A percentile compares a stretch with the other conserved stretches of the same genome.
Evolutionary conservation across 1,284 basidiomycete species (phyloP).

Genomic region (Meira nashicola): DNA sequence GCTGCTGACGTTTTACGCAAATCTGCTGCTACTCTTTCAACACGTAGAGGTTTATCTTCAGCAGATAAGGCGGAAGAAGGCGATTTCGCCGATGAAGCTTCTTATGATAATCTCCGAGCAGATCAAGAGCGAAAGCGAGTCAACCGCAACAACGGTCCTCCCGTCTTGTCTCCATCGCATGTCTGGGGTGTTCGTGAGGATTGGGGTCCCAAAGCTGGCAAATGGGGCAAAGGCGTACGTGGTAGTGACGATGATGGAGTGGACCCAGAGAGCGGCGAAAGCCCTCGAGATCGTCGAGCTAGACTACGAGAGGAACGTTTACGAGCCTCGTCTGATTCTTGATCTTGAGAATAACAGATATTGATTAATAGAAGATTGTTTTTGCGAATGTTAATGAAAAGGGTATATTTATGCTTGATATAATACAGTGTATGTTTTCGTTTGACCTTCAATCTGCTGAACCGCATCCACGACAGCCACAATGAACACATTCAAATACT

Average conservation of each 20-base stretch:
- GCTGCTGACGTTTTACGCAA: conserved; percentile 16
- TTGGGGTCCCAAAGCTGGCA: conserved; percentile 57
- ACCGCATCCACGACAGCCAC: conserved; percentile 54
- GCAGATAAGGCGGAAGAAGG: conserved; percentile 30
- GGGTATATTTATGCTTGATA: too few relatives aligned
- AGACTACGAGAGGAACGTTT: conserved; percentile 11
- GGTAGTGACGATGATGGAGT: not conserved
- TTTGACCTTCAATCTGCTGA: conserved; percentile 27
- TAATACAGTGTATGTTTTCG: too few relatives aligned
- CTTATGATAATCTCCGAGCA: not conserved
- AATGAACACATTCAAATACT: conserved; percentile 94
- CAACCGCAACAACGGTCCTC: conserved; percentile 22
- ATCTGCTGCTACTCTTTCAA: conserved; percentile 13
- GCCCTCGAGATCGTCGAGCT: conserved; percentile 12
- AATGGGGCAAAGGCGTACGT: conserved; percentile 55
- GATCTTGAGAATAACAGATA: too few relatives aligned
- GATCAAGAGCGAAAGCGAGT: conserved; percentile 4
- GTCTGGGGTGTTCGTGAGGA: conserved; percentile 57
- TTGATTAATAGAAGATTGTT: too few relatives aligned
- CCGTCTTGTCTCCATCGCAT: conserved; percentile 30
- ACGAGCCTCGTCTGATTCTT: not conserved
- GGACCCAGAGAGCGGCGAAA: conserved; percentile 4
- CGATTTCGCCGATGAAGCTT: conserved; percentile 8
- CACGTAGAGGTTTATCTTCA: not conserved
- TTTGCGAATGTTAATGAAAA: too few relatives aligned